Conservation (phyloP, 2,329 filamentous ascomycete species). For the Ascochyta rabiei region DNA sequence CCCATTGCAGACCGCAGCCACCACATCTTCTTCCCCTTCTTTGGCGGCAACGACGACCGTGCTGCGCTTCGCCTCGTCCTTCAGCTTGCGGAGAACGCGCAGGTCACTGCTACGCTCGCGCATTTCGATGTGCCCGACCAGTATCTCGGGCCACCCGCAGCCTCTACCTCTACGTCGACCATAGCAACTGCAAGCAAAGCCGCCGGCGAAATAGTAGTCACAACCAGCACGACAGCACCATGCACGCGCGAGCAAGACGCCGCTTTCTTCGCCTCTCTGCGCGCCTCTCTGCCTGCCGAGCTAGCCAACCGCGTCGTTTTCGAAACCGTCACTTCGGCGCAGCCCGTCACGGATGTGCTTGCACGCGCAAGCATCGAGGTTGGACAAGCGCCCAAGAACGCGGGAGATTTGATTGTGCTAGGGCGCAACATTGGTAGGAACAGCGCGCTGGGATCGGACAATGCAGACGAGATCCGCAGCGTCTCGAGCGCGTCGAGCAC, state of each 20-base stretch:
- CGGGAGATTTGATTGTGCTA: slow-evolving; percentile 73
- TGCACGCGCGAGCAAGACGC: slow-evolving; percentile 52
- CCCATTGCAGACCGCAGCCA: slow-evolving; percentile 73
- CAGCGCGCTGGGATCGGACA: slow-evolving; percentile 40
- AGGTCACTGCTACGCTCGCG: slow-evolving; percentile 78
- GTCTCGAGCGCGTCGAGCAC: slow-evolving; percentile 49
- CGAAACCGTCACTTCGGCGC: slow-evolving; percentile 48
- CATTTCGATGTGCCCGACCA: slow-evolving; percentile 56
- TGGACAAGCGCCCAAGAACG: slow-evolving; percentile 66
- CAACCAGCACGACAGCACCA: slow-evolving; percentile 2
- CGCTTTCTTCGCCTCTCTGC: slow-evolving; percentile 63
- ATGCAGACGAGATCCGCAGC: slow-evolving; percentile 50
- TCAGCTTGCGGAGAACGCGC: slow-evolving; percentile 79
- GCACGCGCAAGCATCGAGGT: slow-evolving; percentile 64
- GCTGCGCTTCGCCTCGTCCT: slow-evolving; percentile 80
- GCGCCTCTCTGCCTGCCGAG: slow-evolving; percentile 60
- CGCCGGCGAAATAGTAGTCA: slow-evolving; percentile 16
- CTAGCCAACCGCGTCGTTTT: slow-evolving; percentile 65
- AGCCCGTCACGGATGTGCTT: slow-evolving; percentile 54
- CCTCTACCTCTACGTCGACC: slow-evolving; percentile 11
- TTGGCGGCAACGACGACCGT: slow-evolving; percentile 82
- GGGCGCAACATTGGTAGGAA: slow-evolving; percentile 56
- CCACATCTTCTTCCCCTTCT: slow-evolving; percentile 85
- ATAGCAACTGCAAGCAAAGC: slow-evolving; percentile 20
- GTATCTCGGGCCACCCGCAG: slow-evolving; percentile 21